These are phyloP conservation scores for Sordariomycetes sp. DNA, from an alignment of 2,329 filamentous ascomycete genomes.

Conservation along the genomic window DNA sequence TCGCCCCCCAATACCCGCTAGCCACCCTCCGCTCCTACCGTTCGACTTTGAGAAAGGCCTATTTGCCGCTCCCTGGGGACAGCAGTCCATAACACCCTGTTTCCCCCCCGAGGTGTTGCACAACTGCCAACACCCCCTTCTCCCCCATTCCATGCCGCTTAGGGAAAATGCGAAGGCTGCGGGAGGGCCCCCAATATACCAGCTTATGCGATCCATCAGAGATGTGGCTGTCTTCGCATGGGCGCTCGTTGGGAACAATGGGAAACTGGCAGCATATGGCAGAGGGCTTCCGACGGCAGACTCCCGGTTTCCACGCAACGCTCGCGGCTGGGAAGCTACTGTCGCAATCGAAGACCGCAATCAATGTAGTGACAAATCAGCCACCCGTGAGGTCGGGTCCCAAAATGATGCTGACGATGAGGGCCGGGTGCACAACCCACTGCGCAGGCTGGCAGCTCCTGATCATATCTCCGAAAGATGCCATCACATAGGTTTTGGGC, in stretches of 20 bases:
- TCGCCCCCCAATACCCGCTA: slow-evolving; percentile 51
- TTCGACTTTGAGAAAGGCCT: slow-evolving; percentile 45
- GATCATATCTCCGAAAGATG: background rate
- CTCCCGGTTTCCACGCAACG: background rate
- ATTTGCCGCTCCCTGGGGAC: slow-evolving; percentile 71
- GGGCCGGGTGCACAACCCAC: background rate
- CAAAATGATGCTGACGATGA: background rate
- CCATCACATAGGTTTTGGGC: background rate
- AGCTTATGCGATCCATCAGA: slow-evolving; percentile 68
- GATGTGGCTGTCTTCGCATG: slow-evolving; percentile 84
- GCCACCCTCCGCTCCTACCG: slow-evolving; percentile 32
- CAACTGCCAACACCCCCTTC: slow-evolving; percentile 27
- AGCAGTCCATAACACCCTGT: slow-evolving; percentile 44
- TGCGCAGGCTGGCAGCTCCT: background rate
- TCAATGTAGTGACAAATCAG: background rate
- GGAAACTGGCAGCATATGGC: background rate
- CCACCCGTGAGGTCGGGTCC: background rate
- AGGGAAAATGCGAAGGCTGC: slow-evolving; percentile 28
- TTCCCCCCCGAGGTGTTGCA: slow-evolving; percentile 26
- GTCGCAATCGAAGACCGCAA: background rate
- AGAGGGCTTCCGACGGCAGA: background rate
- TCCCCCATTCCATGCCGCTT: slow-evolving; percentile 29
- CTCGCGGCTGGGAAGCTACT: background rate
- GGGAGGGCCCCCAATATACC: slow-evolving; percentile 31
- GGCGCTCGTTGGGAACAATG: slow-evolving; percentile 62